A percentile compares a stretch with the other conserved stretches of the same genome.
phyloP scores from a whole-genome alignment of 2,329 filamentous ascomycete genomes.

The Pseudogymnoascus sp. region DNA sequence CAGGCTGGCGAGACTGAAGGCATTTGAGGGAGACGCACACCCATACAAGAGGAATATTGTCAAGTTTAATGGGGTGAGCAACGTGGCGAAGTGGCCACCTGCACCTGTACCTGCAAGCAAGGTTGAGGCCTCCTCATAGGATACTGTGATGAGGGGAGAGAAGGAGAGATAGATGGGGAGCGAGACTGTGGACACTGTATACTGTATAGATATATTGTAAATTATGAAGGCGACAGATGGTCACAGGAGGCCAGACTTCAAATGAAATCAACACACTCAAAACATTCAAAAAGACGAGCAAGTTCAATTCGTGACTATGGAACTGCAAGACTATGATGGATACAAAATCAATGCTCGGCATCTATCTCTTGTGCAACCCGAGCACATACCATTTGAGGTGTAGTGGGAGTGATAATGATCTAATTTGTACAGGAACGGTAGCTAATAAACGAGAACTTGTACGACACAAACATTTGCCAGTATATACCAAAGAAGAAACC shows the following conservation, averaged over 20 bases:
- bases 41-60: conserved; percentile 87
- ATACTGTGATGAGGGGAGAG: neutral
- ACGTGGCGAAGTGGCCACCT: conserved; percentile 22
- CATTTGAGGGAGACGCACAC: conserved; percentile 86
- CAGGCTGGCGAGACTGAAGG: conserved; percentile 81
- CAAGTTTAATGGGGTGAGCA: conserved; percentile 53
- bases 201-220: conserved; percentile 8
- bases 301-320: neutral
- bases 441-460: neutral
- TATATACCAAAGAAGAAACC: neutral
- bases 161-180: neutral
- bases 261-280: conserved; percentile 7
- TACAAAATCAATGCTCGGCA: neutral
- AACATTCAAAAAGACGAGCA: neutral
- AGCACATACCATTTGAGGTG: neutral
- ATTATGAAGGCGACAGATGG: neutral
- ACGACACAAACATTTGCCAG: neutral
- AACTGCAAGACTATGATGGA: neutral
- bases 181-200: conserved; percentile 3
- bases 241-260: neutral
- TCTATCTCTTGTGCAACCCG: neutral
- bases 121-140: neutral
- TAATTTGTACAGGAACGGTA: conserved; percentile 1
- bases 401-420: neutral
- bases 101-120: neutral